Conservation (phyloP, 306 rosid species). For the Mucuna pruriens region DNA sequence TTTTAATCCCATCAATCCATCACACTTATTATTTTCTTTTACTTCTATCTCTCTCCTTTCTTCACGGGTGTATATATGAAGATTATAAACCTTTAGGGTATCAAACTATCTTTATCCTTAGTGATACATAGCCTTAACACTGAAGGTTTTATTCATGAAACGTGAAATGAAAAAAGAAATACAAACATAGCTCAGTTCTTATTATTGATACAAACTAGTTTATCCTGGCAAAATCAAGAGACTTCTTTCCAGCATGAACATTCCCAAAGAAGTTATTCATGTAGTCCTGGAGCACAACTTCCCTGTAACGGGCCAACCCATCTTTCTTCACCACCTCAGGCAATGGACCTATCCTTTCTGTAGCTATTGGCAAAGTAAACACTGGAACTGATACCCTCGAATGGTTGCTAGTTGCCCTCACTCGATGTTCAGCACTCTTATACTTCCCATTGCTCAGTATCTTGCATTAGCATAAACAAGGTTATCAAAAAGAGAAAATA, state of each 20-base stretch:
- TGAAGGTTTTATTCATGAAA: not conserved
- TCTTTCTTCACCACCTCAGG: slow-evolving; percentile 50
- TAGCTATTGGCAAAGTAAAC: slow-evolving; percentile 45
- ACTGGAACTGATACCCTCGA: slow-evolving; percentile 66
- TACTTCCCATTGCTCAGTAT: slow-evolving; percentile 73
- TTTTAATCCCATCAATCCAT: too few relatives aligned
- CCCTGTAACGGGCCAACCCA: slow-evolving; percentile 54
- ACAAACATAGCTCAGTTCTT: not conserved
- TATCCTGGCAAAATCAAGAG: slow-evolving; percentile 59
- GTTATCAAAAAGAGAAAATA: not conserved
- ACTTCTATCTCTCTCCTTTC: not conserved
- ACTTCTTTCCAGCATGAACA: slow-evolving; percentile 64
- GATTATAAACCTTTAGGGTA: too few relatives aligned
- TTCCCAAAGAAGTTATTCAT: slow-evolving; percentile 61
- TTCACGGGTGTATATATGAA: not conserved
- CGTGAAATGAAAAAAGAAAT: not conserved
- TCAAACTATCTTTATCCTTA: too few relatives aligned
- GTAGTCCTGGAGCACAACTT: slow-evolving; percentile 59
- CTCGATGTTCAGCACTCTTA: slow-evolving; percentile 69
- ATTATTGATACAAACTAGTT: not conserved
- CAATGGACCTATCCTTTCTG: slow-evolving; percentile 56
- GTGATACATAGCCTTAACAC: not conserved
- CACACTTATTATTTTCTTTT: too few relatives aligned
- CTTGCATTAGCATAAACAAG: slow-evolving; percentile 2
- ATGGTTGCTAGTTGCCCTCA: slow-evolving; percentile 49